Percentiles rank a stretch among this genome's conserved stretches.
phyloP scores from a whole-genome alignment of 2,329 filamentous ascomycete species.

The Cercospora sesami region DNA sequence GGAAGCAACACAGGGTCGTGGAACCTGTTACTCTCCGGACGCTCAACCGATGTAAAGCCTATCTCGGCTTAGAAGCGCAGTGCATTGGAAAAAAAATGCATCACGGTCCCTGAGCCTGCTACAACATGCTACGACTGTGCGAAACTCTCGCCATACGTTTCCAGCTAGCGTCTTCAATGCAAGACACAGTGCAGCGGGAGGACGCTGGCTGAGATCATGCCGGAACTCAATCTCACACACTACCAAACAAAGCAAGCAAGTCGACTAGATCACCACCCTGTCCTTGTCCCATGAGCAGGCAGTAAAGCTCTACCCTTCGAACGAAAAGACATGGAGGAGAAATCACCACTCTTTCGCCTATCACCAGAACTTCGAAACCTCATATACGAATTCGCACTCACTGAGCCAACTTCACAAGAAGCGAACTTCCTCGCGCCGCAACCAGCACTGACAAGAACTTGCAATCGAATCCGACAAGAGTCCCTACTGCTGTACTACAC shows the following conservation, averaged over 20 bases:
- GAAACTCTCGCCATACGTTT: not conserved
- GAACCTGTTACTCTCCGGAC: not conserved
- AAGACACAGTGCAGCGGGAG: not conserved
- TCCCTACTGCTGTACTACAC: slow-evolving; percentile 25
- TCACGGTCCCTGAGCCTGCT: not conserved
- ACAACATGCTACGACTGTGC: not conserved
- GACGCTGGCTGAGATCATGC: slow-evolving; percentile 10
- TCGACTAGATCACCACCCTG: not conserved
- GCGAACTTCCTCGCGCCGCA: not conserved
- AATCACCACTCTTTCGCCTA: slow-evolving; percentile 16
- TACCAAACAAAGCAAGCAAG: slow-evolving; percentile 4
- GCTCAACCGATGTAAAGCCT: not conserved
- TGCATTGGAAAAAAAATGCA: not conserved
- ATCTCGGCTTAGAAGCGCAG: not conserved
- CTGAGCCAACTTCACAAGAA: not conserved
- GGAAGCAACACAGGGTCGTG: not conserved
- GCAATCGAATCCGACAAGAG: slow-evolving; percentile 27
- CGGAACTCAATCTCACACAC: slow-evolving; percentile 11
- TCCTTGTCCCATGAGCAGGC: not conserved
- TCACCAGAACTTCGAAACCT: slow-evolving; percentile 21
- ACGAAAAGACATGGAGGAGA: not conserved
- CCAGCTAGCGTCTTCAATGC: not conserved
- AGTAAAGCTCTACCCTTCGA: not conserved
- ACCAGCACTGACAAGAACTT: slow-evolving; percentile 17
- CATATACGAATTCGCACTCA: slow-evolving; percentile 22